Evolutionary conservation across 2,329 filamentous ascomycete species (phyloP).

Genomic region (Verruconis gallopava): DNA sequence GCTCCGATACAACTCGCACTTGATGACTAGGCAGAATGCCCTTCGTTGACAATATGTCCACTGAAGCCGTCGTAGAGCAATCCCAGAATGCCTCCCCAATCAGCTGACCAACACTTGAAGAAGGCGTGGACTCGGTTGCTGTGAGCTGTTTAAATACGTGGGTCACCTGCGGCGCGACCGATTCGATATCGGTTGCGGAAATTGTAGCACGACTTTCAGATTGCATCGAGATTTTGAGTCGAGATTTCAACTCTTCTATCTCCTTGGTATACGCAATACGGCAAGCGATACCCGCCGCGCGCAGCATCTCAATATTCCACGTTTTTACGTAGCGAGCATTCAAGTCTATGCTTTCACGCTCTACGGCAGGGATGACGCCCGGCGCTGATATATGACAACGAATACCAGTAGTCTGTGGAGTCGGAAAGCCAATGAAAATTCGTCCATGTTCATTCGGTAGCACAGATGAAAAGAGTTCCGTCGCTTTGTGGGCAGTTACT

Average conservation of each 20-base stretch:
- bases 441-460: slow-evolving; percentile 78
- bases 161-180: slow-evolving; percentile 62
- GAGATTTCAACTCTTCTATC: slow-evolving; percentile 58
- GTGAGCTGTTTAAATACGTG: slow-evolving; percentile 81
- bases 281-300: slow-evolving; percentile 80
- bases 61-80: slow-evolving; percentile 65
- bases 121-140: slow-evolving; percentile 82
- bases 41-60: slow-evolving; percentile 78
- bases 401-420: slow-evolving; percentile 88
- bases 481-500: slow-evolving; percentile 40
- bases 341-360: slow-evolving; percentile 90
- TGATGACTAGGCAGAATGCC: slow-evolving; percentile 76
- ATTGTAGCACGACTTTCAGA: slow-evolving; percentile 30
- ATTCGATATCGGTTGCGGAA: slow-evolving; percentile 49
- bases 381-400: slow-evolving; percentile 91
- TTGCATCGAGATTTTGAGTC: slow-evolving; percentile 37
- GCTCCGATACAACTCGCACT: slow-evolving; percentile 62
- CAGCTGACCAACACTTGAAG: slow-evolving; percentile 65
- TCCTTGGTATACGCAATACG: slow-evolving; percentile 79
- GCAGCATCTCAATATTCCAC: slow-evolving; percentile 91
- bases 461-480: slow-evolving; percentile 81
- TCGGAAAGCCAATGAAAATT: slow-evolving; percentile 96
- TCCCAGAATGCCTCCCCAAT: slow-evolving; percentile 97
- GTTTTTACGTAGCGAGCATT: slow-evolving; percentile 89
- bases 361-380: slow-evolving; percentile 92